Evolutionary conservation across 805 yeast species (phyloP).

Genomic region (Nakazawaea anatomiae): DNA sequence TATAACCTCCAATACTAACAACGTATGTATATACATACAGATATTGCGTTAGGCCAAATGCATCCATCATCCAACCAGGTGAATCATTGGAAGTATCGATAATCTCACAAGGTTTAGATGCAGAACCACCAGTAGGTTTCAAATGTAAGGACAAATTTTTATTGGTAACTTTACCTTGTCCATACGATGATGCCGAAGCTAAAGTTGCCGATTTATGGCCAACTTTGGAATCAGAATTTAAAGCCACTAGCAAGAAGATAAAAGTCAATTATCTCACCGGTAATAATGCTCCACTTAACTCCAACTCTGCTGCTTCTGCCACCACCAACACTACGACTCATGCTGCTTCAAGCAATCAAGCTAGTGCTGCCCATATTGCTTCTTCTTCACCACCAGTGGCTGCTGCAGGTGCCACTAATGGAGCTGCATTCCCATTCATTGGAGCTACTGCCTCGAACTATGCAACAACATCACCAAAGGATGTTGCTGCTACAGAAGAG

Average conservation of each 20-base stretch:
- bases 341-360: constrained; percentile 2
- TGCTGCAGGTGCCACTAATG: not conserved
- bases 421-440: not conserved
- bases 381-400: not conserved
- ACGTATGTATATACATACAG: constrained; percentile 11
- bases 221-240: constrained; percentile 46
- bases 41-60: constrained; percentile 94
- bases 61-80: constrained; percentile 75
- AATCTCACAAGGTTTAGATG: constrained; percentile 76
- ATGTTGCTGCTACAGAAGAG: not conserved
- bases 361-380: not conserved
- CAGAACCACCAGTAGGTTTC: constrained; percentile 67
- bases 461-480: no score
- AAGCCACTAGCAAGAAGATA: constrained; percentile 12
- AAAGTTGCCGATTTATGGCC: constrained; percentile 69
- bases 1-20: not conserved
- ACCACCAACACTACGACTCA: not conserved
- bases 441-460: not conserved
- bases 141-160: constrained; percentile 91
- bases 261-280: constrained; percentile 10
- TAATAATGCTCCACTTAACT: not conserved
- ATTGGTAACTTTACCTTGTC: constrained; percentile 79
- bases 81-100: constrained; percentile 67
- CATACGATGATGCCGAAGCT: constrained; percentile 47
- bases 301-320: not conserved